phyloP scores from a whole-genome alignment of 2,329 filamentous ascomycete species.

The Malbranchea zuffiana region DNA sequence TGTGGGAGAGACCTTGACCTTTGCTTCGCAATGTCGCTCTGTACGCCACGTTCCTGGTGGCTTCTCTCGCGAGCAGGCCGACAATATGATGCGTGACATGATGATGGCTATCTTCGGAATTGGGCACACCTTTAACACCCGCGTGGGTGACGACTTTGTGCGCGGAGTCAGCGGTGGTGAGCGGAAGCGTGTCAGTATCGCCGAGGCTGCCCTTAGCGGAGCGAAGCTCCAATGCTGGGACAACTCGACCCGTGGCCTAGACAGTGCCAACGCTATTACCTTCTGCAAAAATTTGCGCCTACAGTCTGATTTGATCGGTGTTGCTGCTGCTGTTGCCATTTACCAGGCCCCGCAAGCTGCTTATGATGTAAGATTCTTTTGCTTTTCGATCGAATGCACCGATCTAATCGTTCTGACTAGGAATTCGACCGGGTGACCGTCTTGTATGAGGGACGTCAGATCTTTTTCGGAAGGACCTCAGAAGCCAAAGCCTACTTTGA shows the following conservation, averaged over 20 bases:
- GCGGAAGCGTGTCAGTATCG: slow-evolving; percentile 68
- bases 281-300: slow-evolving; percentile 60
- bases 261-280: slow-evolving; percentile 56
- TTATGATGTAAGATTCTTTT: slow-evolving; percentile 40
- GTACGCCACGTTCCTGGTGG: slow-evolving; percentile 59
- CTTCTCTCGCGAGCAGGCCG: slow-evolving; percentile 27
- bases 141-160: slow-evolving; percentile 75
- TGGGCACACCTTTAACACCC: slow-evolving; percentile 71
- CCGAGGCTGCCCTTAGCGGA: slow-evolving; percentile 67
- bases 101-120: slow-evolving; percentile 46
- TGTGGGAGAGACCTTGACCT: slow-evolving; percentile 74
- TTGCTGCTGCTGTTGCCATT: slow-evolving; percentile 71
- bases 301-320: slow-evolving; percentile 71
- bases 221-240: slow-evolving; percentile 65
- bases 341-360: slow-evolving; percentile 79
- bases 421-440: slow-evolving; percentile 76
- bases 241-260: slow-evolving; percentile 58
- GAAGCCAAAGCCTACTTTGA: slow-evolving; percentile 67
- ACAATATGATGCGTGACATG: slow-evolving; percentile 33
- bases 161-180: slow-evolving; percentile 72
- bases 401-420: too few relatives aligned
- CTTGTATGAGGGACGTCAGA: slow-evolving; percentile 63
- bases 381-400: too few relatives aligned
- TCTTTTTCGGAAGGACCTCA: slow-evolving; percentile 59
- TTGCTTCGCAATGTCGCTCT: slow-evolving; percentile 74